Percentiles rank a stretch among this genome's conserved stretches.
These are phyloP conservation scores for Emydomyces testavorans DNA, from an alignment of 2,329 filamentous ascomycete genomes.

Conservation along the genomic window DNA sequence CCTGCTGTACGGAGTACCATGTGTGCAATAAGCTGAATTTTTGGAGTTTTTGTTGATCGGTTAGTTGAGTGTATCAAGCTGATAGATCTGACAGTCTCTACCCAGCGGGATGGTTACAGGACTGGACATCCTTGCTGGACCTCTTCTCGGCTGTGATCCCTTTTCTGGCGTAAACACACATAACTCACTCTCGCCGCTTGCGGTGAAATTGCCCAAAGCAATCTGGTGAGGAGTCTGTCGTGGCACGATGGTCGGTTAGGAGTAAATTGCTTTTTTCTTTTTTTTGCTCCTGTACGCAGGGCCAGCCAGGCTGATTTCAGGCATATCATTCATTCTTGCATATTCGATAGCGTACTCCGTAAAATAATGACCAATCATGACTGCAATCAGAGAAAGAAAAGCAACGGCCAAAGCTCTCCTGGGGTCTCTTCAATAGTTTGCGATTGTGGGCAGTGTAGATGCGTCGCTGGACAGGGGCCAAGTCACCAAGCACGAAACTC, in stretches of 20 bases:
- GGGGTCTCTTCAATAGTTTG: background rate
- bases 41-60: too few relatives aligned
- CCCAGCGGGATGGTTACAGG: too few relatives aligned
- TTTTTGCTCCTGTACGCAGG: background rate
- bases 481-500: background rate
- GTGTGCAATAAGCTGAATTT: too few relatives aligned
- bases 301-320: too few relatives aligned
- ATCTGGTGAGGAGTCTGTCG: background rate
- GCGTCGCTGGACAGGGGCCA: background rate
- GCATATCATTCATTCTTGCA: too few relatives aligned
- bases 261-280: background rate
- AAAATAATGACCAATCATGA: too few relatives aligned
- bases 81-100: too few relatives aligned
- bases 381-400: too few relatives aligned
- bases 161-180: background rate
- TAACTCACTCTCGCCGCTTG: background rate
- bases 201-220: background rate
- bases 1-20: too few relatives aligned
- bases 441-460: background rate
- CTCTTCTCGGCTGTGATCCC: background rate
- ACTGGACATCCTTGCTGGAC: background rate
- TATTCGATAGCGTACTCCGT: too few relatives aligned
- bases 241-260: background rate
- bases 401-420: background rate
- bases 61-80: too few relatives aligned